Base-by-base conservation (phyloP, 495 filamentous ascomycete species). In the Trichoderma reesei region DNA sequence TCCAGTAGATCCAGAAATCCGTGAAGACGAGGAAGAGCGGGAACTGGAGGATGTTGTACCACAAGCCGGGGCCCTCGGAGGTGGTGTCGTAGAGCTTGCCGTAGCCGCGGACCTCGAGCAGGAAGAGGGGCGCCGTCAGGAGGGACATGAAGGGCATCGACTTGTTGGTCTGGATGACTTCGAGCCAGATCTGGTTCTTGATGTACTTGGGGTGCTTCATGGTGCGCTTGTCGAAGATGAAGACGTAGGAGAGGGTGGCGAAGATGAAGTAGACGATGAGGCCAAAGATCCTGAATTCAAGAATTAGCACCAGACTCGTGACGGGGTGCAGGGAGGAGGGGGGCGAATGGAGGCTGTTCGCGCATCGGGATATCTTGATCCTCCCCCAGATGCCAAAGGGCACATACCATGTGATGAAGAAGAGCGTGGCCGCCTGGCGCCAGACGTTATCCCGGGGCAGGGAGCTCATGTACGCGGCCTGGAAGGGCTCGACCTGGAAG, bases 141-240 rank as follows among this genome's bases (percentile, higher is more conserved):
- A 92, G 65, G 60, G 93, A 85, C 87, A 97, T 98, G 70, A 84
- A 70, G 16, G 93, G 93, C 77, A 96, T 82, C 26, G 90, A 79
- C 36, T 65, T 66, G 74, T 86, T 83, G 65, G 92, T 84, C 75
- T 96, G 92, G 41, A 75, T 72, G 67, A 98, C 96, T 74, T 98
- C 93, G 72, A 92, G 82, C 60, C 82, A 75, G 42, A 98, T 87
- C 75, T 98, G 93, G 78, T 96, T 90, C 76, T 92, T 92, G 72
- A 97, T 89, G 75, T 91, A 98, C 74, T 95, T 96, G 42, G 93
- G 93, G 73, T 98, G 94, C 11, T 89, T 79, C 78, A 91, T 86
- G 67, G 89, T 93, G 20, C 84, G 81, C 73, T 98, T 91, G 76
- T 98, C 92, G 81, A 96, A 98, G 76, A 98, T 79, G 82, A 96